These are phyloP conservation scores for Schwanniomyces sp. DNA, from an alignment of 805 yeast species.

Conservation along the genomic window DNA sequence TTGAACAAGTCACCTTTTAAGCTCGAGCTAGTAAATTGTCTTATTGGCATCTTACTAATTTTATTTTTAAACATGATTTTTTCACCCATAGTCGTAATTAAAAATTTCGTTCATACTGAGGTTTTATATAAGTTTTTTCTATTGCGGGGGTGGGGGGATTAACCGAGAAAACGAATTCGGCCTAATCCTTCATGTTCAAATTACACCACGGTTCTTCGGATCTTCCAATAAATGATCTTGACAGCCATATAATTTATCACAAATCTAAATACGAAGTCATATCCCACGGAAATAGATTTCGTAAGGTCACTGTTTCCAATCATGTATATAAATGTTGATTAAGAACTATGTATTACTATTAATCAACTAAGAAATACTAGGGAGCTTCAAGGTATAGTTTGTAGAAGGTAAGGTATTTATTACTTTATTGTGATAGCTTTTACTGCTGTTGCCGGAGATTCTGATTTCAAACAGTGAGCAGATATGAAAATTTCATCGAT, in stretches of 20 bases:
- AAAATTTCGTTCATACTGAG: not conserved
- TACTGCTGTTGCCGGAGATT: no score
- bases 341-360: no score
- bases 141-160: conserved; percentile 5
- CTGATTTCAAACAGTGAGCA: no score
- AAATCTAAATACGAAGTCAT: not conserved
- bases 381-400: no score
- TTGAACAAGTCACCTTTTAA: conserved; percentile 67
- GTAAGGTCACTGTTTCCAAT: no score
- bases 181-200: not conserved
- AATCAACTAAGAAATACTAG: no score
- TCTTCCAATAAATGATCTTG: not conserved
- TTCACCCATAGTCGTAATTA: not conserved
- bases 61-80: conserved; percentile 8
- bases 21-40: conserved; percentile 25
- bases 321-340: no score
- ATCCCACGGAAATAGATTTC: not conserved
- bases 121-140: not conserved
- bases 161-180: not conserved
- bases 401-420: no score
- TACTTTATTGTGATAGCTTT: no score
- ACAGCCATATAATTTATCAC: not conserved
- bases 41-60: conserved; percentile 13
- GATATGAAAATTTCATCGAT: no score
- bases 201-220: conserved; percentile 1